phyloP scores from a whole-genome alignment of 2,329 filamentous ascomycete species.

The Rutstroemia sp. region DNA sequence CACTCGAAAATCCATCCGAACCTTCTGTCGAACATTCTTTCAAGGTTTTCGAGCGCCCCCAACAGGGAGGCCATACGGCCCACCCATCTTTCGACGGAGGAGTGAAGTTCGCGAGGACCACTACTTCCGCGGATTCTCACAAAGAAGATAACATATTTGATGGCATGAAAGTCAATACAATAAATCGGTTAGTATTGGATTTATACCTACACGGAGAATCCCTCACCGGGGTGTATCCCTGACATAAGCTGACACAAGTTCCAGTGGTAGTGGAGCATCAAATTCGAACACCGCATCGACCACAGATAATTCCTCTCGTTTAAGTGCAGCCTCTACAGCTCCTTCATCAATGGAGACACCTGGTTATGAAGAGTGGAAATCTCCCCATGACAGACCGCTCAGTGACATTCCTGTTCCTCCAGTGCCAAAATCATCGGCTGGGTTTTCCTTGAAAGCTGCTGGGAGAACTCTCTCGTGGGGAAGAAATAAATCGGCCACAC shows the following conservation, averaged over 20 bases:
- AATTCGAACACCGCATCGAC: slow-evolving; percentile 30
- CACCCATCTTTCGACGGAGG: slow-evolving; percentile 29
- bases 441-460: slow-evolving; percentile 28
- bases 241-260: slow-evolving; percentile 10
- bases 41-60: slow-evolving; percentile 30
- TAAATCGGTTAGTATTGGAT: slow-evolving; percentile 28
- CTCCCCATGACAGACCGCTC: slow-evolving; percentile 26
- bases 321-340: slow-evolving; percentile 30
- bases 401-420: slow-evolving; percentile 27
- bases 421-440: slow-evolving; percentile 23
- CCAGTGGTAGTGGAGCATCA: slow-evolving; percentile 30
- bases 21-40: slow-evolving; percentile 24
- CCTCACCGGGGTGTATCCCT: slow-evolving; percentile 14
- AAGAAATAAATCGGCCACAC: slow-evolving; percentile 21
- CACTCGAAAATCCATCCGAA: slow-evolving; percentile 20
- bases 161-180: slow-evolving; percentile 18
- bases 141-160: slow-evolving; percentile 30
- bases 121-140: slow-evolving; percentile 18
- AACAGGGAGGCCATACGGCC: slow-evolving; percentile 6
- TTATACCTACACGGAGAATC: background rate
- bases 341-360: slow-evolving; percentile 28
- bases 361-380: slow-evolving; percentile 25
- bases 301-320: slow-evolving; percentile 30
- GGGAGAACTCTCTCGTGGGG: slow-evolving; percentile 30
- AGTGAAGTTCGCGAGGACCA: slow-evolving; percentile 21